phyloP scores from a whole-genome alignment of 768 basidiomycete genomes.

The Bullera alba region DNA sequence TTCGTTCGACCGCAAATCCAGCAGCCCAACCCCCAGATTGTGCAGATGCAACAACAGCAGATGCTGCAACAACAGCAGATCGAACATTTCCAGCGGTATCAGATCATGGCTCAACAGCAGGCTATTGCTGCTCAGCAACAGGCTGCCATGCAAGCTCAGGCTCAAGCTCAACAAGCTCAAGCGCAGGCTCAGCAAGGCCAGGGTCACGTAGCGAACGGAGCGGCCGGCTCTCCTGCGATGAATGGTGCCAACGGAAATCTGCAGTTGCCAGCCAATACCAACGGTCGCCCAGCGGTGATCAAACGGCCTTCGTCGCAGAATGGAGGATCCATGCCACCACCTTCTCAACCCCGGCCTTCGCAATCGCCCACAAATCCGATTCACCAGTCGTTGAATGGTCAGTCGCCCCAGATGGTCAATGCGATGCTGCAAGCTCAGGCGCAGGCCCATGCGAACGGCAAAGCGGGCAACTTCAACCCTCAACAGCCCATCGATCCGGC shows the following conservation, averaged over 20 bases:
- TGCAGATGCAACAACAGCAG: slow-evolving; percentile 29
- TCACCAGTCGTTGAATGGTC: slow-evolving; percentile 8
- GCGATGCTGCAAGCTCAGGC: background rate
- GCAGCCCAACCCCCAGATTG: too few species aligned
- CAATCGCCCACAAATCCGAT: slow-evolving; percentile 7
- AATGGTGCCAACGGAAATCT: slow-evolving; percentile 2
- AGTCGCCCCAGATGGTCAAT: slow-evolving; percentile 21
- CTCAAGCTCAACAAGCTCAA: slow-evolving; percentile 16
- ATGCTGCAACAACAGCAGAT: slow-evolving; percentile 22
- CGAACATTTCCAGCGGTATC: slow-evolving; percentile 32
- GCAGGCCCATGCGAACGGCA: slow-evolving; percentile 2
- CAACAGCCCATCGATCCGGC: background rate
- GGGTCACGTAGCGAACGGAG: background rate
- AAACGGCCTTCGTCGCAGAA: slow-evolving; percentile 7
- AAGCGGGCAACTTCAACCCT: background rate
- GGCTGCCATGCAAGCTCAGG: slow-evolving; percentile 3
- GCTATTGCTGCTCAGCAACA: slow-evolving; percentile 17
- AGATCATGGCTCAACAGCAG: slow-evolving; percentile 21
- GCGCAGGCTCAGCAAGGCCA: background rate
- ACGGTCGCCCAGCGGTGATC: slow-evolving; percentile 3
- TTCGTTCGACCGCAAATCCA: slow-evolving; percentile 28
- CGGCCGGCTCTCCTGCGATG: background rate
- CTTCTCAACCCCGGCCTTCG: slow-evolving; percentile 9
- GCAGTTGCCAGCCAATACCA: background rate
- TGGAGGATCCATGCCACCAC: slow-evolving; percentile 4